These are phyloP conservation scores for Nicotiana tabacum DNA, from an alignment of 257 asterid genomes.

Conservation along the genomic window DNA sequence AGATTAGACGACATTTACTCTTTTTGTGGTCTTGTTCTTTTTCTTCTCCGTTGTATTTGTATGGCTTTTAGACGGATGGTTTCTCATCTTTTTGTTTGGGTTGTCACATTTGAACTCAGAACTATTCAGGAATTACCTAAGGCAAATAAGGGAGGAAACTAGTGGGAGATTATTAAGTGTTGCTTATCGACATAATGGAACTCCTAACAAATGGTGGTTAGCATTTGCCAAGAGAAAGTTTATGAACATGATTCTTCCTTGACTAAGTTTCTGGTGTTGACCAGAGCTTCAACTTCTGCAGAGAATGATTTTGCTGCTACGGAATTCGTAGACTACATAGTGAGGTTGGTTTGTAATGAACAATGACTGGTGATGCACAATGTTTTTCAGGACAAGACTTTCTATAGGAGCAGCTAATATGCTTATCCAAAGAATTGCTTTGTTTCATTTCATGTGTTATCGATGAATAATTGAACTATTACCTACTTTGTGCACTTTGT, in stretches of 20 bases:
- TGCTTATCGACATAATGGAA: slow-evolving; percentile 86
- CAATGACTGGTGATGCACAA: background rate
- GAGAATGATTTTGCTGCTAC: background rate
- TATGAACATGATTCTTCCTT: slow-evolving; percentile 66
- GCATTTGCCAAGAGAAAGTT: slow-evolving; percentile 94
- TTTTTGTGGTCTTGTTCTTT: background rate
- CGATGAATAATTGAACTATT: background rate
- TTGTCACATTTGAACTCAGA: slow-evolving; percentile 39
- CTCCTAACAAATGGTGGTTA: slow-evolving; percentile 98
- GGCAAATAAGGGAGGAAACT: slow-evolving; percentile 94
- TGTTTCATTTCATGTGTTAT: background rate
- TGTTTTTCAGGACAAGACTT: background rate
- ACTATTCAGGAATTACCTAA: slow-evolving; percentile 78
- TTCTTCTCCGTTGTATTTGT: background rate
- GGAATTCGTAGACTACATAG: background rate
- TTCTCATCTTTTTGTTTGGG: background rate
- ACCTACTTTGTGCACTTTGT: background rate
- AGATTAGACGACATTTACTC: background rate
- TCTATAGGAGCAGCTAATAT: background rate
- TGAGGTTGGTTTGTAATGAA: background rate
- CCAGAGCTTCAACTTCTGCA: background rate
- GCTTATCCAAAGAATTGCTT: background rate
- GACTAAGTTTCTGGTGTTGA: background rate
- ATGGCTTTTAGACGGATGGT: background rate
- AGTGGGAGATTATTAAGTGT: slow-evolving; percentile 88